These are phyloP conservation scores for Backusella macrospora DNA, from an alignment of 192 early-diverging fungal genomes.

Conservation along the genomic window DNA sequence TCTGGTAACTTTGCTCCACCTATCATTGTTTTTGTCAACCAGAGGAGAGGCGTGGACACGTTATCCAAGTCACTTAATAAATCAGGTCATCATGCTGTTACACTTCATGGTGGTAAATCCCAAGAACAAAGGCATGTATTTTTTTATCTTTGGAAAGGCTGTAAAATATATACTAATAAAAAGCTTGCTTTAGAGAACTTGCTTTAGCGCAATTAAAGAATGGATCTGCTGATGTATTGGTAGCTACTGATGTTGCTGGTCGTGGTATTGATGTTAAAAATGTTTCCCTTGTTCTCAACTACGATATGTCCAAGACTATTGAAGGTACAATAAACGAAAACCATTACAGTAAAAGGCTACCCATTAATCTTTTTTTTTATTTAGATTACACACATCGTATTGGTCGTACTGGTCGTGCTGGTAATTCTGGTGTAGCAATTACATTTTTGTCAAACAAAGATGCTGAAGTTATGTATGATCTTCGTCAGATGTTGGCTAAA, in stretches of 20 bases:
- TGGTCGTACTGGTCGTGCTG: slow-evolving; percentile 98
- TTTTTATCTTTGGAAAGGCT: neutral
- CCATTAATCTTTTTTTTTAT: slow-evolving; percentile 1
- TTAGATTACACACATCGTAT: slow-evolving; percentile 97
- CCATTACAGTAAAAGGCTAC: neutral
- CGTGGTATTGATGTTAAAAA: slow-evolving; percentile 99
- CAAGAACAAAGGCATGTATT: slow-evolving; percentile 80
- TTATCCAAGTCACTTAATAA: slow-evolving; percentile 79
- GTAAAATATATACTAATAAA: neutral
- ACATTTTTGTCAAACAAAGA: slow-evolving; percentile 86
- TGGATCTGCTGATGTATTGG: slow-evolving; percentile 83
- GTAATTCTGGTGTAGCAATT: slow-evolving; percentile 84
- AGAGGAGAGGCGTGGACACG: slow-evolving; percentile 90
- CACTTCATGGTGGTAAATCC: slow-evolving; percentile 94
- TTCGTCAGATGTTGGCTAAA: slow-evolving; percentile 75
- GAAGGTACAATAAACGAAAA: slow-evolving; percentile 60
- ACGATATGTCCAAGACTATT: slow-evolving; percentile 97
- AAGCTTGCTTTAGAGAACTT: slow-evolving; percentile 61
- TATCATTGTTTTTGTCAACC: slow-evolving; percentile 98
- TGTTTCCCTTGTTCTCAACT: slow-evolving; percentile 95
- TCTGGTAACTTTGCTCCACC: slow-evolving; percentile 74
- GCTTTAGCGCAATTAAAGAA: slow-evolving; percentile 80
- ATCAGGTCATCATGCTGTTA: slow-evolving; percentile 71
- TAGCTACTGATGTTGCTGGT: slow-evolving; percentile 98
- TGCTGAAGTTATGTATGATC: slow-evolving; percentile 85